Percentiles rank a stretch among this genome's conserved stretches.
Conservation (phyloP, 2,329 filamentous ascomycete species). For the Penicillium sp. region DNA sequence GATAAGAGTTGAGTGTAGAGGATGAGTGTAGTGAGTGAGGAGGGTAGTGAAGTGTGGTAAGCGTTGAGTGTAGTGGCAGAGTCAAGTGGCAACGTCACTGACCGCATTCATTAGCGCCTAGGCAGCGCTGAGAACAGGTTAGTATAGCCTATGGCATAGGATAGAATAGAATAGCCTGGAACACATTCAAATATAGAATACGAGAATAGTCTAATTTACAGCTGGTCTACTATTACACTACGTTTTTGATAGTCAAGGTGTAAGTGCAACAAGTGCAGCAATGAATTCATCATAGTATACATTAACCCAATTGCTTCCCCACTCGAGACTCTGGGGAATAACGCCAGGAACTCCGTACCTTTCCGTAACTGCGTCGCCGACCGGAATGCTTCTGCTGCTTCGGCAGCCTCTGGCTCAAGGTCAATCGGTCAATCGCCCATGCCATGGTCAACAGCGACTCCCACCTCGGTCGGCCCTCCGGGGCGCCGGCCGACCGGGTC, state of each 20-base stretch:
- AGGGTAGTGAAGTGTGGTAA: slow-evolving; percentile 3
- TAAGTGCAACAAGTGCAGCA: too few species aligned
- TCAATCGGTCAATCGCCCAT: slow-evolving; percentile 51
- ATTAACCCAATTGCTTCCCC: slow-evolving; percentile 31
- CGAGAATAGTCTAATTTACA: too few species aligned
- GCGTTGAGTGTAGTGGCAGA: too few species aligned
- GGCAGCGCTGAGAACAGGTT: too few species aligned
- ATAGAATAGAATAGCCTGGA: too few species aligned
- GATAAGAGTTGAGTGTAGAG: background rate
- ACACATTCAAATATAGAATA: too few species aligned
- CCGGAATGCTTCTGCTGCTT: slow-evolving; percentile 27
- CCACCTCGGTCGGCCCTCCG: slow-evolving; percentile 42
- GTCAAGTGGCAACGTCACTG: slow-evolving; percentile 32
- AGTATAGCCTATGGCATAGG: too few species aligned
- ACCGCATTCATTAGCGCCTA: slow-evolving; percentile 24
- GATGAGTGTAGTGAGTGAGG: background rate
- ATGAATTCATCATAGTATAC: background rate
- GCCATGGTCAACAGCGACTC: slow-evolving; percentile 52
- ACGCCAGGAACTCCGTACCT: slow-evolving; percentile 48
- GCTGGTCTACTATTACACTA: too few species aligned
- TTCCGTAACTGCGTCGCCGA: slow-evolving; percentile 41
- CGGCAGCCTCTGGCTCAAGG: slow-evolving; percentile 32
- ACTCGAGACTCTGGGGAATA: slow-evolving; percentile 34
- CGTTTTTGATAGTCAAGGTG: too few species aligned
- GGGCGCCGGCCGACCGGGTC: slow-evolving; percentile 38